Percentiles rank a stretch among this genome's conserved stretches.
phyloP scores from a whole-genome alignment of 768 basidiomycete genomes.

The Mycena pura region DNA sequence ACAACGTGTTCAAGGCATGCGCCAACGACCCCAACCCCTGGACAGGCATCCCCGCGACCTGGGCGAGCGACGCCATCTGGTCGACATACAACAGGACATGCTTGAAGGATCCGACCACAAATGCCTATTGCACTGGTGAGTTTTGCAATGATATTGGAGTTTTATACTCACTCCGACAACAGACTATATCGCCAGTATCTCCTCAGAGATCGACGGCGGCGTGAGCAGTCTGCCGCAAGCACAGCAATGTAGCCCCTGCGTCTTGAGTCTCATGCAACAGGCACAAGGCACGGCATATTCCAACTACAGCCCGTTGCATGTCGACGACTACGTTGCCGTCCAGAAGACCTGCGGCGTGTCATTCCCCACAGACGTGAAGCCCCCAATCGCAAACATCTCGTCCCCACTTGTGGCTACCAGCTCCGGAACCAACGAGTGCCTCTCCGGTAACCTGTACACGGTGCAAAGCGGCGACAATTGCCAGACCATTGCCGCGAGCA shows the following conservation, averaged over 20 bases:
- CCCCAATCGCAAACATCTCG: neutral
- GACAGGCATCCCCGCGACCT: neutral
- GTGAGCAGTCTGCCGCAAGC: neutral
- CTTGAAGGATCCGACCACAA: neutral
- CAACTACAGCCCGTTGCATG: neutral
- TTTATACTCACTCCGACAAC: neutral
- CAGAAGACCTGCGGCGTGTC: neutral
- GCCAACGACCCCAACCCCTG: neutral
- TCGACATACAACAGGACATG: neutral
- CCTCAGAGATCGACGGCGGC: neutral
- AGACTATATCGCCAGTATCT: neutral
- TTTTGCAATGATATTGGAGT: neutral
- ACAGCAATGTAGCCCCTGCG: neutral
- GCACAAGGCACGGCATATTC: neutral
- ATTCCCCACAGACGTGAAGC: neutral
- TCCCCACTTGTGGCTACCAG: neutral
- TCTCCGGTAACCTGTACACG: constrained; percentile 8
- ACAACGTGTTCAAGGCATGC: neutral
- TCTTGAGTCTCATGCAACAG: neutral
- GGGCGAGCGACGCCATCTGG: neutral
- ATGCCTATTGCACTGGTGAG: neutral
- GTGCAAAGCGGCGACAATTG: constrained; percentile 1
- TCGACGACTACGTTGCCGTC: neutral
- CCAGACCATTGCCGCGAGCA: neutral
- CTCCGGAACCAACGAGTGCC: neutral